Conservation (phyloP, 2,329 filamentous ascomycete species). For the Aureobasidium mangrovei region DNA sequence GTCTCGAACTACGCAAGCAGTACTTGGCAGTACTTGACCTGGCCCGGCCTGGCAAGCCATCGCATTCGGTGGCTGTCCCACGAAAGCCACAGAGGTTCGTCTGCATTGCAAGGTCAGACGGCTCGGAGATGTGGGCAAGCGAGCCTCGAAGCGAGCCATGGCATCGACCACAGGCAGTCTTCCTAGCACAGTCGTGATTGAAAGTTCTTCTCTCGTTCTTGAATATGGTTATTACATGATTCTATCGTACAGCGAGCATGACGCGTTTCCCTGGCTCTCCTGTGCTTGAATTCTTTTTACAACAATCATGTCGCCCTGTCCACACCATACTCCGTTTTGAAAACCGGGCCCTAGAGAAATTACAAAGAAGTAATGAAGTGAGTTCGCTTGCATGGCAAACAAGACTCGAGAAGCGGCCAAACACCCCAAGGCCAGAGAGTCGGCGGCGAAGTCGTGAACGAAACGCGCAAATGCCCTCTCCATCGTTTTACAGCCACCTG, state of each 20-base stretch:
- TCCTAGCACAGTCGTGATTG: neutral
- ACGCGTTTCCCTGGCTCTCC: constrained; percentile 4
- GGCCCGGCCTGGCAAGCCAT: neutral
- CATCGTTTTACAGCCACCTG: neutral
- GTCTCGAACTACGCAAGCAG: neutral
- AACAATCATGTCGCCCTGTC: constrained; percentile 10
- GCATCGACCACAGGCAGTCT: too few species aligned
- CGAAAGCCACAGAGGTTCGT: neutral
- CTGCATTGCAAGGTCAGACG: too few species aligned
- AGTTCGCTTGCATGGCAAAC: neutral
- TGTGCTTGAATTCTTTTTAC: constrained; percentile 9
- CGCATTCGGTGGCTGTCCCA: neutral
- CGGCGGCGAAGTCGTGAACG: neutral
- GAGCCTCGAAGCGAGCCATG: too few species aligned
- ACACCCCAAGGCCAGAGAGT: neutral
- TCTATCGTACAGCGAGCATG: constrained; percentile 14
- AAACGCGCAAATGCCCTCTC: neutral
- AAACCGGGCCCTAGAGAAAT: constrained; percentile 5
- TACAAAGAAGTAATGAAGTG: constrained; percentile 12
- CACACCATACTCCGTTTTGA: constrained; percentile 10
- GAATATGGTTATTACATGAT: constrained; percentile 4
- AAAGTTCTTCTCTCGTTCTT: constrained; percentile 12
- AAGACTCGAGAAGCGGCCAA: constrained; percentile 5
- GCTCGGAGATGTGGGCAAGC: too few species aligned
- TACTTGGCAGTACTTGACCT: too few species aligned